Evolutionary conservation across 1,284 basidiomycete species (phyloP).

Genomic region (Naganishia sp.): DNA sequence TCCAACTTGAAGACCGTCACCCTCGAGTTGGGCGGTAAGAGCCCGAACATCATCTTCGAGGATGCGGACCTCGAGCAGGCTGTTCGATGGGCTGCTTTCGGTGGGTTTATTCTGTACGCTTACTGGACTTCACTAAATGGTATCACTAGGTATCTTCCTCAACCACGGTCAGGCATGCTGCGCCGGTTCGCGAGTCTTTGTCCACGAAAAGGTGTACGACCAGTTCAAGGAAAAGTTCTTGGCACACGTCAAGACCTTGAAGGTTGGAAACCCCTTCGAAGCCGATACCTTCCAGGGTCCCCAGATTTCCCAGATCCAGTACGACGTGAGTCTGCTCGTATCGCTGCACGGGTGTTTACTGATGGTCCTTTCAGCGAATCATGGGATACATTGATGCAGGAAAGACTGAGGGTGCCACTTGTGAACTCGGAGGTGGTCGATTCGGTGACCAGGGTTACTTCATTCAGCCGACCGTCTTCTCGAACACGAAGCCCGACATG

Average conservation of each 20-base stretch:
- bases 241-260: slow-evolving; percentile 60
- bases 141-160: slow-evolving; percentile 60
- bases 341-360: slow-evolving; percentile 40
- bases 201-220: slow-evolving; percentile 80
- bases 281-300: slow-evolving; percentile 75
- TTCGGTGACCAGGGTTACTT: slow-evolving; percentile 66
- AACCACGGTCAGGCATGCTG: slow-evolving; percentile 78
- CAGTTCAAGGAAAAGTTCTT: slow-evolving; percentile 59
- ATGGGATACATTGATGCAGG: slow-evolving; percentile 87
- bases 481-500: slow-evolving; percentile 73
- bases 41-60: slow-evolving; percentile 65
- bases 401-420: slow-evolving; percentile 77
- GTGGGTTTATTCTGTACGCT: background rate
- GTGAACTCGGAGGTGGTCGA: slow-evolving; percentile 73
- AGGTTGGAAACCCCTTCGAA: slow-evolving; percentile 79
- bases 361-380: slow-evolving; percentile 62
- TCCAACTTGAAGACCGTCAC: slow-evolving; percentile 71
- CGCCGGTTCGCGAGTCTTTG: slow-evolving; percentile 81
- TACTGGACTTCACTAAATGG: background rate
- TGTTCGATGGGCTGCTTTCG: slow-evolving; percentile 76
- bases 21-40: slow-evolving; percentile 91
- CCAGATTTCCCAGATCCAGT: slow-evolving; percentile 62
- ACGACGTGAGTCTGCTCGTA: slow-evolving; percentile 42
- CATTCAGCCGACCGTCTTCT: slow-evolving; percentile 74
- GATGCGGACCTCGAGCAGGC: slow-evolving; percentile 68